These are phyloP conservation scores for Cylindrotheca fusiformis DNA, from an alignment of 108 stramenopile species.

Conservation along the genomic window DNA sequence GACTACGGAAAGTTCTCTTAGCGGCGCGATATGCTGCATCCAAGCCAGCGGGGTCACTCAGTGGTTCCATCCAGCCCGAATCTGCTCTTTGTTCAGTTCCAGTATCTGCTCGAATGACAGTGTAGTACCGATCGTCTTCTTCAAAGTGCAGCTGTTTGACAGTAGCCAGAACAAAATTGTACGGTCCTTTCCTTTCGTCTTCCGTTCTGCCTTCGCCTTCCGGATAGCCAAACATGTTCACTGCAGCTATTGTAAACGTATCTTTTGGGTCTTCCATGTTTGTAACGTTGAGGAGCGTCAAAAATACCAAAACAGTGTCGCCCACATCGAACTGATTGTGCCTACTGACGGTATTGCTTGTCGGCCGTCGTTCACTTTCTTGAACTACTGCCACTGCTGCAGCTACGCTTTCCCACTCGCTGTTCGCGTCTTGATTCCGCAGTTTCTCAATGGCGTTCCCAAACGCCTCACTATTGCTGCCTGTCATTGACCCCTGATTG, in stretches of 20 bases:
- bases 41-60: slow-evolving; percentile 25
- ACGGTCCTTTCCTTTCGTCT: slow-evolving; percentile 62
- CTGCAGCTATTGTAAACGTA: slow-evolving; percentile 34
- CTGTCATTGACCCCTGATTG: neutral
- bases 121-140: slow-evolving; percentile 70
- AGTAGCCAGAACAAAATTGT: slow-evolving; percentile 52
- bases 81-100: slow-evolving; percentile 61
- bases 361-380: slow-evolving; percentile 11
- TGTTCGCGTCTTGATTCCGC: slow-evolving; percentile 12
- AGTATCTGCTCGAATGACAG: slow-evolving; percentile 63
- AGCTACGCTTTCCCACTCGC: slow-evolving; percentile 42
- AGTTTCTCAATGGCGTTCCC: slow-evolving; percentile 21
- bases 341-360: slow-evolving; percentile 5
- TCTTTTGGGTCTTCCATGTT: slow-evolving; percentile 29
- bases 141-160: slow-evolving; percentile 69
- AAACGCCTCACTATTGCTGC: neutral
- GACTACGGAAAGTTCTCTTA: slow-evolving; percentile 13
- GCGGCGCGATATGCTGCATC: slow-evolving; percentile 35
- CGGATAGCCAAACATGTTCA: slow-evolving; percentile 67
- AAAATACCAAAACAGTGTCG: slow-evolving; percentile 41
- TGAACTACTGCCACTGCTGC: slow-evolving; percentile 49
- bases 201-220: slow-evolving; percentile 43
- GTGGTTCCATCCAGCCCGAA: slow-evolving; percentile 49
- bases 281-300: slow-evolving; percentile 51
- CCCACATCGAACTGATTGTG: slow-evolving; percentile 32